Percentiles rank a stretch among this genome's conserved stretches.
Conservation (phyloP, 2,329 filamentous ascomycete genomes). For the Thermothelomyces thermophilus region DNA sequence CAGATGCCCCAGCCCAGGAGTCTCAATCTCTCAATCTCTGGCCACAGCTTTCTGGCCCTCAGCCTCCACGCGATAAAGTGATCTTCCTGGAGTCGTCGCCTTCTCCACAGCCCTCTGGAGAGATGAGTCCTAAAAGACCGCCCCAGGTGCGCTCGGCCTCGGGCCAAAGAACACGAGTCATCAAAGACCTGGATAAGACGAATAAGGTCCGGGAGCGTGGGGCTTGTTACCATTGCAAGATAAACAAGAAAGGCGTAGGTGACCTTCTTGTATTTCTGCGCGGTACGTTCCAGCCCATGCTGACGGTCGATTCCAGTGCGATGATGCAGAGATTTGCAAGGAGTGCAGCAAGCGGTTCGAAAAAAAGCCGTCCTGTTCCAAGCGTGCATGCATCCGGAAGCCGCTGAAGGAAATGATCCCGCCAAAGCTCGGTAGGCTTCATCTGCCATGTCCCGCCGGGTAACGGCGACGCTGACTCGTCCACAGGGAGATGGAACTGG, state of each 20-base stretch:
- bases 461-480: neutral
- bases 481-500: constrained; percentile 17
- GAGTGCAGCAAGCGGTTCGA: constrained; percentile 2
- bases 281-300: neutral
- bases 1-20: constrained; percentile 9
- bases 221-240: constrained; percentile 43
- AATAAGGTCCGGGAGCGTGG: constrained; percentile 43
- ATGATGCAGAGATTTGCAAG: constrained; percentile 1
- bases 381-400: constrained; percentile 12
- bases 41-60: constrained; percentile 10
- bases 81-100: constrained; percentile 9
- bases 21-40: constrained; percentile 13
- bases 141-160: neutral
- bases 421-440: constrained; percentile 7
- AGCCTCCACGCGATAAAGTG: constrained; percentile 9
- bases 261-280: neutral
- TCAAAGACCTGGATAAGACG: constrained; percentile 37
- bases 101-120: constrained; percentile 1
- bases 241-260: constrained; percentile 43
- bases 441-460: neutral
- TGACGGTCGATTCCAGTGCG: constrained; percentile 19
- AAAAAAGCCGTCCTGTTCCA: neutral
- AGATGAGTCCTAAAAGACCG: constrained; percentile 7
- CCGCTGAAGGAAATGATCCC: neutral
- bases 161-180: constrained; percentile 9